Percentiles rank a stretch among this genome's conserved stretches.
Conservation (phyloP, 768 basidiomycete genomes). For the Holtermannia corniformis region DNA sequence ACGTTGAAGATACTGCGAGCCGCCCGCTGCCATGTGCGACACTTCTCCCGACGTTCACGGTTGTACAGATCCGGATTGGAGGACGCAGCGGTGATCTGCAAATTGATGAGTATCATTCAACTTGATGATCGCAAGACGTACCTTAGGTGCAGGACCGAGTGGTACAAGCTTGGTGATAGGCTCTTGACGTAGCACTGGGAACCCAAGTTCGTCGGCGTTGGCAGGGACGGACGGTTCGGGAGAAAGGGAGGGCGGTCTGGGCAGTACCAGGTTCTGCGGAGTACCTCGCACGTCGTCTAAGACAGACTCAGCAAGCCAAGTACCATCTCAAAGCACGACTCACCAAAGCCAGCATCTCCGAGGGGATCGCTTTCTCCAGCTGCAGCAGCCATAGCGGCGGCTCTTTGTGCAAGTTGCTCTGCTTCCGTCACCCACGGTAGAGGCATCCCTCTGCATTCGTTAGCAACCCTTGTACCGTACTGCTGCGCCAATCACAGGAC, state of each 20-base stretch:
- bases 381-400: too few relatives aligned
- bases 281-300: too few relatives aligned
- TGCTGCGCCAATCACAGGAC: not conserved
- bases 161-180: not conserved
- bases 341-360: too few relatives aligned
- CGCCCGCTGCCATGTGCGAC: not conserved
- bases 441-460: not conserved
- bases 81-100: not conserved
- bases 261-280: too few relatives aligned
- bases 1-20: not conserved
- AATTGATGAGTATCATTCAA: not conserved
- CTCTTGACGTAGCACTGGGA: not conserved
- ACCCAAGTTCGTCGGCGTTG: not conserved
- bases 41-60: not conserved
- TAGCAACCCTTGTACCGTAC: not conserved
- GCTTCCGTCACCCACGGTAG: not conserved
- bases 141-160: not conserved
- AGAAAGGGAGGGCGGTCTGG: not conserved
- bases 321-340: too few relatives aligned
- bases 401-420: too few relatives aligned
- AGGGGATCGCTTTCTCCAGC: too few relatives aligned
- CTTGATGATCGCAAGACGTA: not conserved
- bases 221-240: not conserved
- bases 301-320: too few relatives aligned
- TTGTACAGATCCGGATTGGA: not conserved